Base-by-base conservation (phyloP, 2,329 filamentous ascomycete species). In the Cercospora nicotianae region DNA sequence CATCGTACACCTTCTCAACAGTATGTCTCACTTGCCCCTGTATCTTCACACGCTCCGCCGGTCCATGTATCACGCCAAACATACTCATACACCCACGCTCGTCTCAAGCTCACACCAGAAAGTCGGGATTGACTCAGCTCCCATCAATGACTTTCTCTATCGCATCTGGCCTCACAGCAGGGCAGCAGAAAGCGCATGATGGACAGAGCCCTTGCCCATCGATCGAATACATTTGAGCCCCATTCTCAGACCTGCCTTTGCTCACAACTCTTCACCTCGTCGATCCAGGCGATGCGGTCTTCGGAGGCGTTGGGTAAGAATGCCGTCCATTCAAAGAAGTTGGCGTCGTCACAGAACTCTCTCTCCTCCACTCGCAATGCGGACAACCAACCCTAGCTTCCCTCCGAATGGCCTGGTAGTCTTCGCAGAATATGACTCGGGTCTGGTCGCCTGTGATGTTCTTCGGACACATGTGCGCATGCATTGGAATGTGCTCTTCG, bases 401-500 rank as follows among this genome's bases (percentile, higher is more conserved):
- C 9, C 71, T 51, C 51, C 72, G 68, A 3, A 75, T 60, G 8
- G 73, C 71, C 23, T 70, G 64, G 67, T 77, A 77, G 58, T 76
- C 72, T 64, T 75, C 74, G 69, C 76, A 77, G 62, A 76, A 77
- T 63, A 77, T 74, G 57, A 76, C 74, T 33, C 75, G 69, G 2
- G 71, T 71, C 33, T 71, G 67, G 36, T 77, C 75, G 30, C 75
- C 69, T 13, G 63, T 72, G 60, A 74, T 60, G 67, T 77, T 77
- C 67, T 76, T 76, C 2, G 70, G 70, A 59, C 76, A 77, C 55
- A 74, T 70, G 64, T 77, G 74, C 4, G 74, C 77, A 67, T 77
- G 75, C 45, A 78, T 74, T 1, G 75, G 74, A 5, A 76, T 65
- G 63, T 76, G 74, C 20, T 70, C 60, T 16, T 62, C 66, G 69